Evolutionary conservation across 140 eudicot genomes (phyloP), one percentile per base, ranked within the genome.

Genomic region (Cichorium intybus): DNA sequence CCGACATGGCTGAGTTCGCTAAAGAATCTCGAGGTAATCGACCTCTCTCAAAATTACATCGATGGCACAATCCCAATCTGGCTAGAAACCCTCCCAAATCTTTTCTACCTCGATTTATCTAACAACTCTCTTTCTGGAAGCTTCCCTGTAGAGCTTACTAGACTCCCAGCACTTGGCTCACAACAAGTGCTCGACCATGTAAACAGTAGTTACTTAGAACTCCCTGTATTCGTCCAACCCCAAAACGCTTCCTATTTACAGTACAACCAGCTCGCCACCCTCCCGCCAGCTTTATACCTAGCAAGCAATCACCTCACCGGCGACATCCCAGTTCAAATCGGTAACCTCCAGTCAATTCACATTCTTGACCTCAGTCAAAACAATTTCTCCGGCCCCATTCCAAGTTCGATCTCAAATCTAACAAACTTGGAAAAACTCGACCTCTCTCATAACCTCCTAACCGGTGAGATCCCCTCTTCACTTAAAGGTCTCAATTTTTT

Each of bases 201-300:
- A 29, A 58, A 70, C 43, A 41, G 60, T 48, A 77, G 79, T 62
- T 77, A 74, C 73, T 68, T 88, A 16, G 93, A 79, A 67, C 77
- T 88, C 46, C 96, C 96, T 23, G 92, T 88, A 23, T 88, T 77
- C 56, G 79, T 88, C 66, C 75, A 60, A 60, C 87, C 96, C 5
- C 70, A 82, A 75, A 85, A 84, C 24, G 82, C 75, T 35, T 77
- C 87, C 29, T 77, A 39, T 48, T 67, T 68, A 81, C 95, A 87
- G 64, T 87, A 87, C 69, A 81, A 78, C 62, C 87, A 81, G 72
- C 82, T 87, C n/a, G 75, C 85, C n/a, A 58, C 51, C 75, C 64
- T 84, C 41, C 95, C 95, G 12, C 85, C 92, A 17, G 88, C 88
- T 5, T 16, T 87, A 53, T 81, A 84, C 76, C 81, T 86, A 31